These are phyloP conservation scores for Hericium coralloides DNA, from an alignment of 768 basidiomycete species.

Conservation along the genomic window DNA sequence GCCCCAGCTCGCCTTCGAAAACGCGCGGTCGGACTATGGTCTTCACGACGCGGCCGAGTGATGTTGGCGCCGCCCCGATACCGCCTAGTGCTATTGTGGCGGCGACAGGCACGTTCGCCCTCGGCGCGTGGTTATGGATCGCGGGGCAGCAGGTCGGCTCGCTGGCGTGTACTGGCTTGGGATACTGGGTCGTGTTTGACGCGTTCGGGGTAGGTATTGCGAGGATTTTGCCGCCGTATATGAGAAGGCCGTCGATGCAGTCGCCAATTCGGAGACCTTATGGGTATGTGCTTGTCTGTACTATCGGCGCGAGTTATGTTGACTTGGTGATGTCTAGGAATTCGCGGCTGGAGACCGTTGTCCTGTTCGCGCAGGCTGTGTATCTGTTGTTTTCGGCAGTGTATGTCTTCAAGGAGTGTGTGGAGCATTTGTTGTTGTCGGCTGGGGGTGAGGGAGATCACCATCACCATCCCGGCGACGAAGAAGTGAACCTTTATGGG, in stretches of 20 bases:
- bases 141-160: constrained; percentile 84
- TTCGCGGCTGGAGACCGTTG: constrained; percentile 57
- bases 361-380: constrained; percentile 84
- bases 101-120: constrained; percentile 38
- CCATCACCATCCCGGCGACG: constrained; percentile 64
- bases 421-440: constrained; percentile 83
- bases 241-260: constrained; percentile 24
- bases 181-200: constrained; percentile 96
- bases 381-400: constrained; percentile 92
- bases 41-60: no score
- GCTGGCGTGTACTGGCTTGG: constrained; percentile 80
- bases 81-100: constrained; percentile 11
- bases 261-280: constrained; percentile 35
- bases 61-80: background rate
- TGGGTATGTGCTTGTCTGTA: constrained; percentile 42
- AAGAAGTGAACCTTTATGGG: constrained; percentile 31
- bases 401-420: constrained; percentile 94
- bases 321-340: constrained; percentile 31
- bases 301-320: background rate
- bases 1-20: background rate
- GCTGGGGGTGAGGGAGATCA: constrained; percentile 42
- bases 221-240: constrained; percentile 36
- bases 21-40: background rate
- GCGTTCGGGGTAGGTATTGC: constrained; percentile 66
- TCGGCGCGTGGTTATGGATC: constrained; percentile 80